Evolutionary conservation across 768 basidiomycete species (phyloP).

Genomic region (Clitopilus hobsonii): DNA sequence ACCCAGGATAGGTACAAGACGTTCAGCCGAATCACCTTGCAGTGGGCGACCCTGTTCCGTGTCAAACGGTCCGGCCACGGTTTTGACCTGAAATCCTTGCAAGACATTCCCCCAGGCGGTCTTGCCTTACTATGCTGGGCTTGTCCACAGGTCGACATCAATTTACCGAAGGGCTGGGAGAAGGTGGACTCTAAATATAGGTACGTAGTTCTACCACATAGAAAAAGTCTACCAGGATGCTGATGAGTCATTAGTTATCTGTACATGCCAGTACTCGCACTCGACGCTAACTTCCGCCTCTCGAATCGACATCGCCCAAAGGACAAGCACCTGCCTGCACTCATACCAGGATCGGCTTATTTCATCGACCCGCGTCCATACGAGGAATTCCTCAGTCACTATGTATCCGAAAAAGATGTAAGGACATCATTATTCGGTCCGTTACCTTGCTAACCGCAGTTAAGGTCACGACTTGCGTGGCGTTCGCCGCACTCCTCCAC

Average conservation of each 20-base stretch:
- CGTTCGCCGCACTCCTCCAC: conserved; percentile 23
- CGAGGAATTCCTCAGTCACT: conserved; percentile 15
- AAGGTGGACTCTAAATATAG: conserved; percentile 4
- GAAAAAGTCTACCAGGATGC: background rate
- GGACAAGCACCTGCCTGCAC: conserved; percentile 1
- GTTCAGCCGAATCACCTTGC: conserved; percentile 11
- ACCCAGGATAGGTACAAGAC: conserved; percentile 12
- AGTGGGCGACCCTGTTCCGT: conserved; percentile 18
- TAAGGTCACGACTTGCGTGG: conserved; percentile 11
- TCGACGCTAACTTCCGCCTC: conserved; percentile 10
- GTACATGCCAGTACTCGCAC: conserved; percentile 5
- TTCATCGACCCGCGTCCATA: conserved; percentile 18
- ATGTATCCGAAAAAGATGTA: conserved; percentile 11
- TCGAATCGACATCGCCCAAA: conserved; percentile 3
- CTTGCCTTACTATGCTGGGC: conserved; percentile 19
- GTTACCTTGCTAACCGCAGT: conserved; percentile 3
- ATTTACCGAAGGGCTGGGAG: conserved; percentile 20
- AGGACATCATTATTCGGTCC: conserved; percentile 12
- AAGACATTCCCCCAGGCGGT: conserved; percentile 12
- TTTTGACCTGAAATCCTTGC: conserved; percentile 11
- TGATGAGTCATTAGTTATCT: conserved; percentile 1
- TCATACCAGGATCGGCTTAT: conserved; percentile 9
- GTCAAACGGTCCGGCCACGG: conserved; percentile 18
- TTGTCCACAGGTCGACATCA: conserved; percentile 17
- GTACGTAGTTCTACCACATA: conserved; percentile 9